Conservation (phyloP, 2,329 filamentous ascomycete genomes). For the Clarireedia hainanense region DNA sequence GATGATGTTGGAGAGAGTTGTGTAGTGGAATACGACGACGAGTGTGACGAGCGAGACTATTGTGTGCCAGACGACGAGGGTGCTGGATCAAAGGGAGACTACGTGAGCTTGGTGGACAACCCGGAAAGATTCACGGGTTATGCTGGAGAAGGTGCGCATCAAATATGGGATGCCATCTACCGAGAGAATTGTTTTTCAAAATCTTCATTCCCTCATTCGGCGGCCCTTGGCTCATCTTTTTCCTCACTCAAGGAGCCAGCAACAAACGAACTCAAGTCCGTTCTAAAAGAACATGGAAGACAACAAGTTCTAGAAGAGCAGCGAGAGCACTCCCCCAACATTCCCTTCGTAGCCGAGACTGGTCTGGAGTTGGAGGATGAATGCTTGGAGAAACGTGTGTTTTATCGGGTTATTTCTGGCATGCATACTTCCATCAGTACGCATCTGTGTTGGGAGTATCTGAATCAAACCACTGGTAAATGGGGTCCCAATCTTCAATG, state of each 20-base stretch:
- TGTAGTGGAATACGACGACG: slow-evolving; percentile 94
- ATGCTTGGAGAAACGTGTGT: slow-evolving; percentile 97
- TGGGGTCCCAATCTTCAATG: slow-evolving; percentile 89
- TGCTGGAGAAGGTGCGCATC: slow-evolving; percentile 70
- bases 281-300: slow-evolving; percentile 50
- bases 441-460: slow-evolving; percentile 90
- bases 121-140: slow-evolving; percentile 96
- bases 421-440: slow-evolving; percentile 98
- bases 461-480: slow-evolving; percentile 88
- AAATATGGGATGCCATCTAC: slow-evolving; percentile 96
- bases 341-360: slow-evolving; percentile 53
- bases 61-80: slow-evolving; percentile 94
- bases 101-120: slow-evolving; percentile 88
- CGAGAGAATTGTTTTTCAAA: slow-evolving; percentile 90
- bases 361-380: slow-evolving; percentile 77
- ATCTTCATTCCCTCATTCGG: slow-evolving; percentile 54
- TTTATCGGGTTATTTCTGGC: slow-evolving; percentile 88
- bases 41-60: slow-evolving; percentile 94
- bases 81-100: slow-evolving; percentile 80
- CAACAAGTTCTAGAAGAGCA: slow-evolving; percentile 55
- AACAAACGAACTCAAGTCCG: slow-evolving; percentile 52
- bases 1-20: slow-evolving; percentile 89
- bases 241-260: slow-evolving; percentile 33
- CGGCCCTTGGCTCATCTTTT: slow-evolving; percentile 41
- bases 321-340: slow-evolving; percentile 44